A percentile compares a stretch with the other conserved stretches of the same genome.
Conservation (phyloP, 164 flowering plant genomes). For the Vitis amurensis region DNA sequence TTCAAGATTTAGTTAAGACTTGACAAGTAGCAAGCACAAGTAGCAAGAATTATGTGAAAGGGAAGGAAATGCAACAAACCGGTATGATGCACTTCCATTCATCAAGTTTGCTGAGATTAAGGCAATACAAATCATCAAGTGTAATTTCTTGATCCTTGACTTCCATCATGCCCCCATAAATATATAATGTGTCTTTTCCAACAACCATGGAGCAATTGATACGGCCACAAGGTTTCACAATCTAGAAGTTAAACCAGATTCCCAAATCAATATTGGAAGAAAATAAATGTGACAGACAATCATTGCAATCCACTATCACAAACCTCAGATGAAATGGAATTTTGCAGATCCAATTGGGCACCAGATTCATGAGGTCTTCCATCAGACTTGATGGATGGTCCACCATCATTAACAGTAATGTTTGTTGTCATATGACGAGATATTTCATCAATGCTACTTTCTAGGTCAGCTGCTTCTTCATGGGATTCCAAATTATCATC, state of each 20-base stretch:
- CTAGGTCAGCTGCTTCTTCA: slow-evolving; percentile 45
- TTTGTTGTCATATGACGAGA: slow-evolving; percentile 36
- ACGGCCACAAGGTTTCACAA: slow-evolving; percentile 93
- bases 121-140: slow-evolving; percentile 86
- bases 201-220: slow-evolving; percentile 87
- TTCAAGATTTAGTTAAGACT: no score
- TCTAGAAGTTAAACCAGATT: slow-evolving; percentile 32
- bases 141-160: slow-evolving; percentile 84
- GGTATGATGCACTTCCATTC: slow-evolving; percentile 97
- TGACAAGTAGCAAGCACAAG: neutral
- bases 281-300: neutral
- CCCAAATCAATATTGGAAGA: slow-evolving; percentile 9
- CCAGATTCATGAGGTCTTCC: slow-evolving; percentile 28
- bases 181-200: slow-evolving; percentile 76
- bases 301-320: slow-evolving; percentile 18
- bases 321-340: slow-evolving; percentile 62
- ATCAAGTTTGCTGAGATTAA: slow-evolving; percentile 95
- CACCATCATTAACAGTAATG: slow-evolving; percentile 31
- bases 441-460: slow-evolving; percentile 37
- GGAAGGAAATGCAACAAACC: slow-evolving; percentile 47
- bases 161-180: slow-evolving; percentile 99
- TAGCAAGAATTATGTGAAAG: neutral
- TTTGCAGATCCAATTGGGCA: slow-evolving; percentile 28
- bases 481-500: slow-evolving; percentile 29
- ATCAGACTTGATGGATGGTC: slow-evolving; percentile 25